Conservation (phyloP, 768 basidiomycete genomes). For the Podaxis carcinomalis region DNA sequence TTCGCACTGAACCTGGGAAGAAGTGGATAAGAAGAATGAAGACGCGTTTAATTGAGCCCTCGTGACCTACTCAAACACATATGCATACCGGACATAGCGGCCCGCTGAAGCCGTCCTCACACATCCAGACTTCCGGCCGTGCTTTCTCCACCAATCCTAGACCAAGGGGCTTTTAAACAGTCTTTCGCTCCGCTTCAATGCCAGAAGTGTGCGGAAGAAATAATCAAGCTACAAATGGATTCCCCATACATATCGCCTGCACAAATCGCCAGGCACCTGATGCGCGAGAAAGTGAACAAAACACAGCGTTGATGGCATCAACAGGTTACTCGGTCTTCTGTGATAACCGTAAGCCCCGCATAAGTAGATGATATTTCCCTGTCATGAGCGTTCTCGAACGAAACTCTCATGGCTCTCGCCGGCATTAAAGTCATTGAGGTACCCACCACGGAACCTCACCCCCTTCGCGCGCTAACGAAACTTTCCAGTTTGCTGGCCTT, state of each 20-base stretch:
- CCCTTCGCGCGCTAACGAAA: neutral
- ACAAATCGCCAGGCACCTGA: no score
- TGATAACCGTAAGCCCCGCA: constrained; percentile 16
- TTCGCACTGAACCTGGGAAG: constrained; percentile 2
- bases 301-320: neutral
- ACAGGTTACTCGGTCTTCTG: constrained; percentile 1
- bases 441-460: neutral
- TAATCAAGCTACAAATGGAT: no score
- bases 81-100: neutral
- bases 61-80: neutral
- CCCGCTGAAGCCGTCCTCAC: neutral
- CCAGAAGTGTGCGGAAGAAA: neutral
- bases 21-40: neutral
- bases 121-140: neutral
- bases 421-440: constrained; percentile 52
- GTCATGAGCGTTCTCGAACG: neutral
- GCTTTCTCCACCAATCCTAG: neutral
- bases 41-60: neutral
- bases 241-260: neutral
- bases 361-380: neutral
- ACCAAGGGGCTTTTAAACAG: neutral
- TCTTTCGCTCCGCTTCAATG: neutral
- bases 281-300: no score
- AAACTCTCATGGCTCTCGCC: constrained; percentile 37
- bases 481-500: constrained; percentile 67